A percentile compares a stretch with the other conserved stretches of the same genome.
Evolutionary conservation across 228 moss, liverwort and hornwort species (phyloP).

Genomic region (Sphagnum magellanicum): DNA sequence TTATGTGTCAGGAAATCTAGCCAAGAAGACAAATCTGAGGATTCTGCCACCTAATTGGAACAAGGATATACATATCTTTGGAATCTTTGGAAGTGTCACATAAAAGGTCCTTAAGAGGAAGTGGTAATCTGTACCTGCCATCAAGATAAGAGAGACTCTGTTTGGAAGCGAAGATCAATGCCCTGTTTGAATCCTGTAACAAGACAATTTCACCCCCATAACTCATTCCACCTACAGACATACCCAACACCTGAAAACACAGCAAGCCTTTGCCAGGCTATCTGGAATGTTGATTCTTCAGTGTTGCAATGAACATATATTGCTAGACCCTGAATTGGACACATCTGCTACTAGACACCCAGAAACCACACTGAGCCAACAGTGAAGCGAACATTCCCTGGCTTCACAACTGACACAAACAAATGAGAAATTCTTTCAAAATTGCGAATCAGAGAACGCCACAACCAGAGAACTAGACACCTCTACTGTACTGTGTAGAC

Average conservation of each 20-base stretch:
- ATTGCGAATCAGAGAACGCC: no score
- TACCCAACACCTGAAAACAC: neutral
- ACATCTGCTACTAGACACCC: no score
- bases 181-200: slow-evolving; percentile 20
- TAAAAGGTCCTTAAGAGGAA: neutral
- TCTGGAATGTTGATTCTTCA: no score
- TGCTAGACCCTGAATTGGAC: no score
- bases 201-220: neutral
- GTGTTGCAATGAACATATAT: neutral
- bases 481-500: no score
- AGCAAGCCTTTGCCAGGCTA: neutral
- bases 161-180: slow-evolving; percentile 45
- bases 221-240: neutral
- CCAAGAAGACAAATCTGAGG: neutral
- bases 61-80: no score
- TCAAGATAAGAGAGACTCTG: slow-evolving; percentile 46
- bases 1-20: neutral
- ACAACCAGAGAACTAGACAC: no score
- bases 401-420: no score
- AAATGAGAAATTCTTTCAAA: no score
- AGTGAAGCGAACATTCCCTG: no score
- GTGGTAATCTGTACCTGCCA: slow-evolving; percentile 7
- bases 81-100: no score
- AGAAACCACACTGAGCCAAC: no score
- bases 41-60: neutral